Evolutionary conservation across 2,329 filamentous ascomycete species (phyloP), one percentile per base, ranked within the genome.

Genomic region (Paecilomyces sp.): DNA sequence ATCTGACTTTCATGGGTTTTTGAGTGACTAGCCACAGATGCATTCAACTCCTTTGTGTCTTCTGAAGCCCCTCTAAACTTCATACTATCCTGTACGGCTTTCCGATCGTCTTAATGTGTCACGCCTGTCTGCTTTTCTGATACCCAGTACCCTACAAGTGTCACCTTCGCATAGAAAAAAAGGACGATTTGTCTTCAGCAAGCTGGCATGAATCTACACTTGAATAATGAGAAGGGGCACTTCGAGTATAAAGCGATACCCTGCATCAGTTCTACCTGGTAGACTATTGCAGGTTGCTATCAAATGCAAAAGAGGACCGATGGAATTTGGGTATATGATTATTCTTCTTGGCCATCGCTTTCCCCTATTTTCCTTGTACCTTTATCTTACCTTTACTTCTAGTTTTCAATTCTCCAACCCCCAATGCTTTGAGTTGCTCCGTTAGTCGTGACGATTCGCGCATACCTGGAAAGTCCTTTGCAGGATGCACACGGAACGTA

Each of bases 381-480:
- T 72, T 74, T 31, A 69, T 70, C 61, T 73, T 71, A 31, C 67
- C 67, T 59, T 73, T 71, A 2, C 72, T 73, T 33, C 75, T 70
- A 3, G 73, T 75, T 58, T 77, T 77, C 61, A 76, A 67, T 58
- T 78, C 76, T 52, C 70, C 68, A 57, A 76, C 74, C 4, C 76
- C 76, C 53, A 78, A 65, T 36, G 71, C 68, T 62, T 76, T 78
- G 61, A 79, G 62, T 11, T 72, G 70, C 60, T 71, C 71, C 0
- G 74, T 71, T 28, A 79, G 62, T 60, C 66, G 64, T 5, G 75
- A 76, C 12, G 76, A 77, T 54, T 75, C 69, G 50, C 65, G 65
- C 76, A 78, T 77, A 0, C 76, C 76, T 0, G 76, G 76, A 54
- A 79, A 78, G 61, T 78, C 74, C 59, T 78, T 78, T 1, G 76